Base-by-base conservation (phyloP, 768 basidiomycete genomes). In the Boletellus emodensis region DNA sequence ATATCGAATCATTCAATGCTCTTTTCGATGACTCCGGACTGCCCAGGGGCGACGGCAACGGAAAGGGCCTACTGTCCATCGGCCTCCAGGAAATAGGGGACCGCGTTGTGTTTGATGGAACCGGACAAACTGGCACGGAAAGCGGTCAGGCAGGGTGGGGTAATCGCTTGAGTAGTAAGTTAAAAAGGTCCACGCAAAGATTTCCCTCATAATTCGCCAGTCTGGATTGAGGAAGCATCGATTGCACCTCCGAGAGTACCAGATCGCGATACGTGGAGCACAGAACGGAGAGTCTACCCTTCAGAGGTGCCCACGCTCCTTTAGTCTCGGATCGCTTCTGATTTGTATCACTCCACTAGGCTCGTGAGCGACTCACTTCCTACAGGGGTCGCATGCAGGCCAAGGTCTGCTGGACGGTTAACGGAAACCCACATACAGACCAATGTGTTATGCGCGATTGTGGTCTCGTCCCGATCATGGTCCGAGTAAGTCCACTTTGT, bases 1-100 rank as follows among this genome's bases (percentile, higher is more conserved):
- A 97, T 66, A 82, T 98, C 54, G 89, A 97, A 67, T 93, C 90
- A 35, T 98, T 99, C 78, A 95, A 98, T 69, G 85, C 92, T 14
- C 79, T 99, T 24, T 94, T 97, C 67, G 94, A 97, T 62, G 93
- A 95, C 66, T 85, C 87, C 46, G 87, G 87, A n/a, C 66, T 89
- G 48, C 82, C 85, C 50, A 63, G 76, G 40, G 85, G 86, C 10
- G 84, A 85, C 59, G 84, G 84, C 13, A 82, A 90, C 49, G 90
- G 89, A 2, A 77, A 77, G 32, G 96, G 96, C 0, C 68, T 98
- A 10, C 65, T 99, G 8, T 82, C 81, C 43, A 71, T 91, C 2
- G 90, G 81, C 8, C 62, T 97, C 12, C 80, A 85, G 57, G 91
- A 97, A 55, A 87, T 98, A 35, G 87, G 87, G 0, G 84, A 89